Conservation (phyloP, 2,329 filamentous ascomycete species). For the Neonectria sp. region DNA sequence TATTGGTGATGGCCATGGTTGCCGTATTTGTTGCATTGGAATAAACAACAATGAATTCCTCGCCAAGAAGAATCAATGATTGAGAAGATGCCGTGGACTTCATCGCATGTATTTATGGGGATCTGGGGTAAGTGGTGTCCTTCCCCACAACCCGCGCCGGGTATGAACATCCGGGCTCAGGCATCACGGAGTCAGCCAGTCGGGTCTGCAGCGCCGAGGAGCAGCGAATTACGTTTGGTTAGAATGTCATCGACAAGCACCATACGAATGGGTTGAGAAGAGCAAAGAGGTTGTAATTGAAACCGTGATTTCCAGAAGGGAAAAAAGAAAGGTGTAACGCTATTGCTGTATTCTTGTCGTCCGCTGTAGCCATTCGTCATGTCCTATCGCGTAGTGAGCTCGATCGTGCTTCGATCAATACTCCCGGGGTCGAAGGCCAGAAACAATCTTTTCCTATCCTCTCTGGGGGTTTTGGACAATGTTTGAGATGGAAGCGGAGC, state of each 20-base stretch:
- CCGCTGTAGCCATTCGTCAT: no score
- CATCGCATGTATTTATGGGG: conserved; percentile 1
- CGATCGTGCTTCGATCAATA: no score
- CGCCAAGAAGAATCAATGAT: not conserved
- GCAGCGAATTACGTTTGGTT: not conserved
- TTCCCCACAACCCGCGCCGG: not conserved
- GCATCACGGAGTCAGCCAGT: not conserved
- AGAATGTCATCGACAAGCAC: not conserved
- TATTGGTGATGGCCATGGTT: not conserved
- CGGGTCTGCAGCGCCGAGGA: conserved; percentile 9
- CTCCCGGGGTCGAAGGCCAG: no score
- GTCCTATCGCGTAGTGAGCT: no score
- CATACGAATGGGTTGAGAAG: not conserved
- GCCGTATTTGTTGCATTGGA: not conserved
- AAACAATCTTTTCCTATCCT: no score
- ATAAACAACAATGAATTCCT: no score
- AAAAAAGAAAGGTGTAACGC: no score
- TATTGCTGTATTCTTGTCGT: no score
- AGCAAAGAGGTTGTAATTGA: no score
- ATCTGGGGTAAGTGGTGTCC: not conserved
- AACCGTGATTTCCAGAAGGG: no score
- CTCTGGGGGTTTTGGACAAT: no score
- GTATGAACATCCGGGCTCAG: conserved; percentile 20
- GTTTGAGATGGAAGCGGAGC: no score
- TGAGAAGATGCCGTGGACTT: not conserved